phyloP scores from a whole-genome alignment of 2,329 filamentous ascomycete species.

The Curvularia hawaiiensis region DNA sequence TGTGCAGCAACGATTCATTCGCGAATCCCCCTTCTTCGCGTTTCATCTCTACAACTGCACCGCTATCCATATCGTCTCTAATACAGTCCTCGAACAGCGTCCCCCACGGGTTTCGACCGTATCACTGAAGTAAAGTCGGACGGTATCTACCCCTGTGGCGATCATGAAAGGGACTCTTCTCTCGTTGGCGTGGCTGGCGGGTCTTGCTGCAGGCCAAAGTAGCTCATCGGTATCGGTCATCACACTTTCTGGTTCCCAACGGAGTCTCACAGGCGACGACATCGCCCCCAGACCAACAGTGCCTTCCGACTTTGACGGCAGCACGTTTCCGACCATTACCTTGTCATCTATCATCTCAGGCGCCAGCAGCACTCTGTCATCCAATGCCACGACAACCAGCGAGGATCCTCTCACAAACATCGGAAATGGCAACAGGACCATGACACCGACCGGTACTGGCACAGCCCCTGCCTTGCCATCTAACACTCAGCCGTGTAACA shows the following conservation, averaged over 20 bases:
- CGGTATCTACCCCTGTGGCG: constrained; percentile 11
- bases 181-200: constrained; percentile 32
- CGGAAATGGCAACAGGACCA: constrained; percentile 35
- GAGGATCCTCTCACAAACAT: constrained; percentile 35
- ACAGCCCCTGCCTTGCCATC: constrained; percentile 38
- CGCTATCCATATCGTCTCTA: background rate
- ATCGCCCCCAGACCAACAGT: constrained; percentile 34
- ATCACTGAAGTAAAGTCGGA: background rate
- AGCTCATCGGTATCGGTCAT: constrained; percentile 32
- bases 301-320: constrained; percentile 37
- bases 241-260: constrained; percentile 32
- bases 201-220: constrained; percentile 31
- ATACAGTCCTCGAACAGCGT: background rate
- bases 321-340: constrained; percentile 30
- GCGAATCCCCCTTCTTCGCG: background rate
- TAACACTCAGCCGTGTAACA: constrained; percentile 51
- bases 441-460: constrained; percentile 27
- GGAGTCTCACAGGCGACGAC: constrained; percentile 24
- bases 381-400: constrained; percentile 26
- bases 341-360: constrained; percentile 16
- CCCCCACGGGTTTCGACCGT: background rate
- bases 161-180: constrained; percentile 32
- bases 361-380: constrained; percentile 19
- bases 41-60: constrained; percentile 1
- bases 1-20: constrained; percentile 4